Conservation (phyloP, 2,329 filamentous ascomycete genomes). For the Cladophialophora chaetospira region DNA sequence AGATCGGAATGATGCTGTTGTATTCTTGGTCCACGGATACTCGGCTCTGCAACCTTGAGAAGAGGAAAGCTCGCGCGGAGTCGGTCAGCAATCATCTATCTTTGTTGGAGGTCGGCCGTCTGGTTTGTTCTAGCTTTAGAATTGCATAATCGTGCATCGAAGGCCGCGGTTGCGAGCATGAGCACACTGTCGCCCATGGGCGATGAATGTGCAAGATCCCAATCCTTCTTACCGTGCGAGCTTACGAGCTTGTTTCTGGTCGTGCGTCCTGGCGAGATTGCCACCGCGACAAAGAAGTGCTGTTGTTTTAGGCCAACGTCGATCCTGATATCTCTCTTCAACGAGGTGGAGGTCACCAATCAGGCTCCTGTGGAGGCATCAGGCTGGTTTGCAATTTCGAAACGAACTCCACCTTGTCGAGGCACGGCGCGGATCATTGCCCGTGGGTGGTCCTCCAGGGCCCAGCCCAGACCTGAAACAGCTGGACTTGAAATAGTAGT, state of each 20-base stretch:
- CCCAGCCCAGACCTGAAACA: background rate
- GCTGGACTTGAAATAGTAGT: background rate
- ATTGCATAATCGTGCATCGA: background rate
- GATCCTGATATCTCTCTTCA: background rate
- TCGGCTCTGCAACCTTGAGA: no score
- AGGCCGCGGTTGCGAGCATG: no score
- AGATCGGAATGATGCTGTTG: background rate
- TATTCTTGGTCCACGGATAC: no score
- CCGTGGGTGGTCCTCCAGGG: background rate
- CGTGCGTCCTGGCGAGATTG: background rate
- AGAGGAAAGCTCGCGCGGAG: background rate
- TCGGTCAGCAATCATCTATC: background rate
- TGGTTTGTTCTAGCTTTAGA: no score
- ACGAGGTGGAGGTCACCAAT: background rate
- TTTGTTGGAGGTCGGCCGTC: background rate
- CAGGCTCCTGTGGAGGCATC: no score
- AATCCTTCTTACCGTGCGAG: no score
- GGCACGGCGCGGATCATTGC: background rate
- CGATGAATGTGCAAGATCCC: no score
- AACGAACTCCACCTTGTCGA: conserved; percentile 5
- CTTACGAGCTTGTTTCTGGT: no score
- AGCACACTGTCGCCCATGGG: no score
- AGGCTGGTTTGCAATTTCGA: conserved; percentile 4
- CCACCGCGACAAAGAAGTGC: no score
- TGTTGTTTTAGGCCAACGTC: background rate